These are phyloP conservation scores for Sparassis latifolia DNA, from an alignment of 1,284 basidiomycete species.

Conservation along the genomic window DNA sequence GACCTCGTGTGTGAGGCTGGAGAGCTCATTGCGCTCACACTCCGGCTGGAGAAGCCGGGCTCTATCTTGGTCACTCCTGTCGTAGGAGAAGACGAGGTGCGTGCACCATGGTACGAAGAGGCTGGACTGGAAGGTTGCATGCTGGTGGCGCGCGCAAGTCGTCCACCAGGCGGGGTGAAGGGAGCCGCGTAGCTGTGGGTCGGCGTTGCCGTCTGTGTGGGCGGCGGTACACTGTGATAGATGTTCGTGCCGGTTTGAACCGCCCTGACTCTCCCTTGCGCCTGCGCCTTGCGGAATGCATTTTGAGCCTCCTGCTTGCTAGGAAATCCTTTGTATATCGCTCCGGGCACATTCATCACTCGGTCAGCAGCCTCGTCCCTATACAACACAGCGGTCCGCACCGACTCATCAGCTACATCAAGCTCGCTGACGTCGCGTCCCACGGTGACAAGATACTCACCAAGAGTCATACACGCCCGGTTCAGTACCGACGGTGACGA, in stretches of 20 bases:
- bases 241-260: constrained; percentile 4
- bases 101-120: not conserved
- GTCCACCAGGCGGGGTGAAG: not conserved
- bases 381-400: not conserved
- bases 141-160: not conserved
- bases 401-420: not conserved
- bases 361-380: constrained; percentile 41
- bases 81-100: constrained; percentile 3
- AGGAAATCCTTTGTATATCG: constrained; percentile 35
- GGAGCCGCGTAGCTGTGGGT: not conserved
- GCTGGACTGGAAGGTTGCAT: not conserved
- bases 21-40: not conserved
- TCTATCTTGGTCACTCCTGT: constrained; percentile 2
- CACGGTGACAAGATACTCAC: constrained; percentile 25
- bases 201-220: not conserved
- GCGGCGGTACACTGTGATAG: not conserved
- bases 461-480: constrained; percentile 42
- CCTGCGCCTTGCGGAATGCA: constrained; percentile 31
- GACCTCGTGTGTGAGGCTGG: not conserved
- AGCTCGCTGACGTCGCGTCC: constrained; percentile 7
- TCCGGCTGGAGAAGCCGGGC: not conserved
- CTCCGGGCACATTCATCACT: constrained; percentile 33
- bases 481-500: constrained; percentile 36
- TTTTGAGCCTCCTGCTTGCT: constrained; percentile 35
- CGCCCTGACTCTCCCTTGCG: constrained; percentile 15